These are phyloP conservation scores for Nicotiana rustica DNA, from an alignment of 305 asterid species.

Conservation along the genomic window DNA sequence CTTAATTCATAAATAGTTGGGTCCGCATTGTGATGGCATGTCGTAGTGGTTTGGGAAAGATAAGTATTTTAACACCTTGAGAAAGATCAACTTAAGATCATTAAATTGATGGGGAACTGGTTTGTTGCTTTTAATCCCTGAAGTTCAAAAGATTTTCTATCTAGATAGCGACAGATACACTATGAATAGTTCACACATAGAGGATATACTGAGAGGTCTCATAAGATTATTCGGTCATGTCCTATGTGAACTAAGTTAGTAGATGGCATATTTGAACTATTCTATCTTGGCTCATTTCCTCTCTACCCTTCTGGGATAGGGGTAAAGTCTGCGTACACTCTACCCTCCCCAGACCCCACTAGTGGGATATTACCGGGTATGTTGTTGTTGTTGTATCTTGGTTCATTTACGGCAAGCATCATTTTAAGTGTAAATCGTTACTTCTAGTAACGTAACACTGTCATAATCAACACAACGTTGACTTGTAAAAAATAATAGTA, in stretches of 20 bases:
- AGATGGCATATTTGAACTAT: no score
- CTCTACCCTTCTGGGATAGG: no score
- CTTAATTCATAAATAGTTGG: conserved; percentile 17
- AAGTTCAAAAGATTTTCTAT: background rate
- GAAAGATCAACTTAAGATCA: conserved; percentile 12
- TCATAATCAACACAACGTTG: no score
- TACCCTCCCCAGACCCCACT: no score
- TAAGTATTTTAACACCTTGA: background rate
- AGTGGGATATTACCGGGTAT: no score
- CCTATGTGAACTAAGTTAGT: background rate
- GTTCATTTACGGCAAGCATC: no score
- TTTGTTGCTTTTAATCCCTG: background rate
- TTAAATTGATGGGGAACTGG: background rate
- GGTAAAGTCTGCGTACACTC: no score
- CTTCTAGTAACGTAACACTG: no score
- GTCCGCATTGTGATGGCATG: background rate
- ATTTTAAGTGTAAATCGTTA: no score
- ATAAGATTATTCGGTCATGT: conserved; percentile 6
- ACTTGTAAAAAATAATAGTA: no score
- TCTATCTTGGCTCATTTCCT: no score
- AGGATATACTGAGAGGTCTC: conserved; percentile 17
- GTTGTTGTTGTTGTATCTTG: no score
- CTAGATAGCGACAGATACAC: background rate
- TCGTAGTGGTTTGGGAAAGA: conserved; percentile 25
- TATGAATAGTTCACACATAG: conserved; percentile 19